Base-by-base conservation (phyloP, 345 rosid species). In the Lepidium aucheri region DNA sequence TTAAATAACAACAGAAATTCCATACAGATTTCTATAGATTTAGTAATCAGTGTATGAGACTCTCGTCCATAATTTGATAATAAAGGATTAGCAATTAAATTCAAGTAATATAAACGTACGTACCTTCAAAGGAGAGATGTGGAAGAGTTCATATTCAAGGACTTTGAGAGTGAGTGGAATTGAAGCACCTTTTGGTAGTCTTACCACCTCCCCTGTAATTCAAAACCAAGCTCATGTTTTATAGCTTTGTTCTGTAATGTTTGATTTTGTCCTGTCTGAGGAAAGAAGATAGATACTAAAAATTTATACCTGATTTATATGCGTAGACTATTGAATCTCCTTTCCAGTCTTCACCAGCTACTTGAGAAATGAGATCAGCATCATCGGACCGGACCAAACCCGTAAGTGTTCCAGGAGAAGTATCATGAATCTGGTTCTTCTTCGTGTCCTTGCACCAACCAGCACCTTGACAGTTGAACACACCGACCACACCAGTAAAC, bases 391-490 rank as follows among this genome's bases (percentile, higher is more conserved):
- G n/a, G 53, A 90, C 80, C 0, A 83, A 80, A 47, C 80, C 73
- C 0, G 96, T 78, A 58, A 90, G 96, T 38, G 95, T 88, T 16
- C 95, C 91, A 16, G 99, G 99, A 51, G 94, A 77, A 62, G 80
- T 64, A 65, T 94, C 88, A 72, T 94, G 99, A 67, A 94, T 85
- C 42, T 82, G 81, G 44, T 90, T 88, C 77, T 82, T 91, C 90
- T 91, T 94, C 4, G 67, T 63, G 4, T 81, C 55, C 80, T 81
- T 88, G 86, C 97, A 86, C 99, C 99, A 94, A 63, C 95, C 97
- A 67, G 99, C 96, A 50, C 99, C 99, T 80, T 94, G 99, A 76
- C 99, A 94, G 80, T 94, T 91, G 80, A 88, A 94, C 6, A 87
- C 89, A 51, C 99, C 97, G 2, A 90, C 95, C 30, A 94, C 84